Percentiles rank a stretch among this genome's conserved stretches.
These are phyloP conservation scores for Solanum chaucha DNA, from an alignment of 257 asterid genomes.

Conservation along the genomic window DNA sequence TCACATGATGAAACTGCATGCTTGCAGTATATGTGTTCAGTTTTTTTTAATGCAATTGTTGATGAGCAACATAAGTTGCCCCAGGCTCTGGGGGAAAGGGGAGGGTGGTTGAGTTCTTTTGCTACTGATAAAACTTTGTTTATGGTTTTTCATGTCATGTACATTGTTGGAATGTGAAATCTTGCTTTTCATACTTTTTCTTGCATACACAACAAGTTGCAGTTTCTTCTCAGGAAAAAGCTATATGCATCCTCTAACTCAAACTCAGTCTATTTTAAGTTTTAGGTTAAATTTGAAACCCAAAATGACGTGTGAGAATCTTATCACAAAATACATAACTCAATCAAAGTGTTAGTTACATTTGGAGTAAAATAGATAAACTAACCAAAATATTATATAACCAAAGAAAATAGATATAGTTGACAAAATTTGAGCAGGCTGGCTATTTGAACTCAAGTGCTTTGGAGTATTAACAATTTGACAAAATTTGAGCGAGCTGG, in stretches of 20 bases:
- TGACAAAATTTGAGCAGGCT: no score
- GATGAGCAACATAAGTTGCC: constrained; percentile 41
- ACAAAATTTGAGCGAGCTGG: no score
- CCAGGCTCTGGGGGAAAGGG: background rate
- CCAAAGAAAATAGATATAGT: no score
- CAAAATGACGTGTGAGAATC: no score
- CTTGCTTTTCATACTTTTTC: background rate
- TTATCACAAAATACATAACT: no score
- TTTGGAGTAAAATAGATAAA: background rate
- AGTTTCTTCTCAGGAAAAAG: background rate
- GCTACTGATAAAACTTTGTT: background rate
- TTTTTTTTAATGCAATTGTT: background rate
- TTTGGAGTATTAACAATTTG: background rate
- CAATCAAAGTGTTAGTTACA: background rate
- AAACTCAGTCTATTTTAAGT: no score
- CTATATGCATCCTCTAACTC: no score
- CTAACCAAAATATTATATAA: no score
- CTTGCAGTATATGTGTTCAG: background rate
- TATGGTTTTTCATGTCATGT: background rate
- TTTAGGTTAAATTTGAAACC: no score
- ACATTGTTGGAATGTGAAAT: background rate
- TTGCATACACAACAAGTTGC: background rate
- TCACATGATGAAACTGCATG: background rate
- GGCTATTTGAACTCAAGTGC: no score
- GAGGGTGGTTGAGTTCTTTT: background rate